Evolutionary conservation across 805 yeast species (phyloP).

Genomic region (Candida taoyuanica): DNA sequence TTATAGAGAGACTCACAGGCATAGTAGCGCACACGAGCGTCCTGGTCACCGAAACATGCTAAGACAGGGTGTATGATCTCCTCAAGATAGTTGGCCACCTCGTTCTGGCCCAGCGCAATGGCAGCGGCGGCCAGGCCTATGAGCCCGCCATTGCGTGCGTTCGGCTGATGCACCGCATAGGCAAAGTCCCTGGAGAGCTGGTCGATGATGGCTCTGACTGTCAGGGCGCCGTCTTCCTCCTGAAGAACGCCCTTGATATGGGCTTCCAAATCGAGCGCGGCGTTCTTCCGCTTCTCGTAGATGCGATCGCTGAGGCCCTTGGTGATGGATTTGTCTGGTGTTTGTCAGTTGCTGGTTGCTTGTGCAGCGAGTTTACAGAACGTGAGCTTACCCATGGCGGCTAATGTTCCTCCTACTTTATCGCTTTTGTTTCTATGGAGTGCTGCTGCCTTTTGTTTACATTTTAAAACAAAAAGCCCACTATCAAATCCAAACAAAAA

Average conservation of each 20-base stretch:
- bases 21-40: slow-evolving; percentile 93
- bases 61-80: slow-evolving; percentile 88
- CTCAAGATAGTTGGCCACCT: slow-evolving; percentile 78
- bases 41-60: slow-evolving; percentile 95
- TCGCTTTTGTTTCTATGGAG: too few species aligned
- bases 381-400: slow-evolving; percentile 4
- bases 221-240: slow-evolving; percentile 53
- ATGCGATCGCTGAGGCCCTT: slow-evolving; percentile 69
- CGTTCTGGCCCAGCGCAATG: slow-evolving; percentile 81
- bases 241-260: slow-evolving; percentile 66
- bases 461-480: too few species aligned
- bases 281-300: slow-evolving; percentile 72
- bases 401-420: too few species aligned
- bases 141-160: slow-evolving; percentile 91
- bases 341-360: background rate
- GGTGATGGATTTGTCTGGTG: slow-evolving; percentile 54
- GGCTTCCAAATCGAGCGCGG: slow-evolving; percentile 75
- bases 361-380: background rate
- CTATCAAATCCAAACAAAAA: background rate
- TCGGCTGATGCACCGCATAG: slow-evolving; percentile 77
- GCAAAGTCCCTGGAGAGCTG: slow-evolving; percentile 76
- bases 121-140: slow-evolving; percentile 96
- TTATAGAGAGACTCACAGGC: slow-evolving; percentile 96
- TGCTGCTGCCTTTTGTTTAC: background rate
- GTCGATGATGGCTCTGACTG: slow-evolving; percentile 57